Base-by-base conservation (phyloP, 768 basidiomycete species). In the Amanita phalloides region DNA sequence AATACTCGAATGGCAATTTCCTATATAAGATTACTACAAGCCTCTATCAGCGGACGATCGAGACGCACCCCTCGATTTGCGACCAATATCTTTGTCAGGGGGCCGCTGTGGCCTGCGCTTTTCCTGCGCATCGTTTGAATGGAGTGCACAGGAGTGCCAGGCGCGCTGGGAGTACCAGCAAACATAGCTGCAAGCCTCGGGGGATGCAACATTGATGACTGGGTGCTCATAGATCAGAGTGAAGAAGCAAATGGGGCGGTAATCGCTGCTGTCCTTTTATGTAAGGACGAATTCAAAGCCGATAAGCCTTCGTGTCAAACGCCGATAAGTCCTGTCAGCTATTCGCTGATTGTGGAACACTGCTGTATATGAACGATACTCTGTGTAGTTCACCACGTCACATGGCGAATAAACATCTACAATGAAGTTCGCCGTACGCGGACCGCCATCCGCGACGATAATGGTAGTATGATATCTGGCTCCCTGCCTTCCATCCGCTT, bases 1-100 rank as follows among this genome's bases (percentile, higher is more conserved):
- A 99, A 98, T 38, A 99, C 93, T 63, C 96, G 89, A 61, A 99
- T 92, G 26, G 96, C 96, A 67, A 99, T 99, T 86, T 99, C 93
- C 90, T 92, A 63, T 35, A 56, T 53, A 55, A 53, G 48, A 54
- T 20, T 17, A 46, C 49, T 53, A 49, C 51, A 55, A 54, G 41
- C 10, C 53, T 14, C 30, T 28, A 54, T 46, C 20, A 9, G 9
- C 6, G 33, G 28, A 35, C 6, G 42, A 11, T 54, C 14, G 48
- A 41, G 26, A 61, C 87, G 49, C 73, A 90, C 92, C 60, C 90
- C 90, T 56, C 90, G 85, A 68, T 93, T 93, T 47, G 90, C 90
- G 57, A 93, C 90, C 17, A 93, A 77, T 63, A 92, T 89, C 75
- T 93, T 93, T 43, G 91, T 91, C 55, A 93, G 69, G 3, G 90